Evolutionary conservation across 106 monocot species (phyloP), one percentile per base, ranked within the genome.

Genomic region (Acanthochlamys bracteata): DNA sequence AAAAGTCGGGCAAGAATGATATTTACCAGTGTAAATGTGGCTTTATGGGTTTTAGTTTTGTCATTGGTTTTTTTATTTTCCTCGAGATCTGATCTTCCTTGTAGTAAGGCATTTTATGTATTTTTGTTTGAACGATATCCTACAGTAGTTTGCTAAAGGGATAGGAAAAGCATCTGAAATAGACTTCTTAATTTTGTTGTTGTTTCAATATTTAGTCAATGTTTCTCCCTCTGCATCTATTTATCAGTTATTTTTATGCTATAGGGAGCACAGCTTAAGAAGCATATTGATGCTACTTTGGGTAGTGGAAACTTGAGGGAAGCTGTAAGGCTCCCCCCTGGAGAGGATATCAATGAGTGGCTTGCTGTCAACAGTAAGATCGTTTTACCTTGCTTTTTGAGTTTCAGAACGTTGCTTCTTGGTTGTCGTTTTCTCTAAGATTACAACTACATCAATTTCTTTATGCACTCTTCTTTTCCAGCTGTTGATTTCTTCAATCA

Each of bases 401-500:
- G 43, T 45, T 45, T 7, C 13, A 25, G 53, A 19, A 8, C 4
- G 12, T 54, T 16, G 7, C 53, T 19, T 19, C 53, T 54, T 8
- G n/a, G 11, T 54, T 54, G 10, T 41, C 13, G 15, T 25, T 53
- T 10, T n/a, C n/a, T n/a, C n/a, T n/a, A n/a, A n/a, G n/a, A n/a
- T 61, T 55, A 14, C 21, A 19, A 11, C 25, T 54, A 21, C 15
- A 53, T 11, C 53, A 46, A 10, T 20, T 39, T 57, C 11, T 21
- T 72, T 39, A 27, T 55, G 43, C 63, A 63, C 67, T 46, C 23
- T 70, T 6, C 39, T n/a, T 68, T 79, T 79, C 65, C 86, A 96
- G 96, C 96, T 71, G 96, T 96, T 65, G 96, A 96, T 88, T 96
- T 96, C 78, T 96, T 96, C 76, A 96, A 96, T 42, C 96, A 96